Percentiles rank a stretch among this genome's conserved stretches.
These are phyloP conservation scores for Saraca asoca DNA, from an alignment of 331 rosid genomes.

Conservation along the genomic window DNA sequence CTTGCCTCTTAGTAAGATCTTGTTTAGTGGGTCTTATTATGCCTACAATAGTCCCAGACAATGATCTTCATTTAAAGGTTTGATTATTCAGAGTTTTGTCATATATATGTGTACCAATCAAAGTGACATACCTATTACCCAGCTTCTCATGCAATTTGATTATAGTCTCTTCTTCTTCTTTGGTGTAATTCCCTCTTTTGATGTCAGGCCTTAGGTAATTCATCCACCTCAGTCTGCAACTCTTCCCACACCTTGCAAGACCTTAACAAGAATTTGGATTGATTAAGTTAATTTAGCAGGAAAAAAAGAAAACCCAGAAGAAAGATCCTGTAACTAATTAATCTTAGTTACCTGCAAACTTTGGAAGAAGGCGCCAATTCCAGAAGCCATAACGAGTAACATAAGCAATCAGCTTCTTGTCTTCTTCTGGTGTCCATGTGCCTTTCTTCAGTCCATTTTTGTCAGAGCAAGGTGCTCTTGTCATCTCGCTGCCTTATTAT, in stretches of 20 bases:
- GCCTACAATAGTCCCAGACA: too few relatives aligned
- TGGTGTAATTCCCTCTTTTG: constrained; percentile 62
- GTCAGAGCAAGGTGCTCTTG: constrained; percentile 52
- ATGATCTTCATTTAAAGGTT: too few relatives aligned
- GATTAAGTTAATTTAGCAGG: too few relatives aligned
- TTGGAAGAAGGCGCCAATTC: constrained; percentile 82
- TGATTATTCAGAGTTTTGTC: too few relatives aligned
- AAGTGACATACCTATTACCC: constrained; percentile 54
- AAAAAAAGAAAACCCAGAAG: neutral
- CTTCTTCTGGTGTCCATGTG: constrained; percentile 78
- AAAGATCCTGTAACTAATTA: neutral
- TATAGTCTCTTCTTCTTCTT: constrained; percentile 67
- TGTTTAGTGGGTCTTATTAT: too few relatives aligned
- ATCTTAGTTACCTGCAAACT: constrained; percentile 55
- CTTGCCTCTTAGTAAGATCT: too few relatives aligned
- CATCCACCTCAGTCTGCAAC: constrained; percentile 72
- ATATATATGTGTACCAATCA: neutral
- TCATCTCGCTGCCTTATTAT: constrained; percentile 37
- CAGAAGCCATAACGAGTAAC: constrained; percentile 55
- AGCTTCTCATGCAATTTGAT: constrained; percentile 44
- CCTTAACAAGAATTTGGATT: constrained; percentile 30
- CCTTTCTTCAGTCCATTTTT: constrained; percentile 61
- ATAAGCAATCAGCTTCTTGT: constrained; percentile 56
- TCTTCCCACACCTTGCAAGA: constrained; percentile 65
- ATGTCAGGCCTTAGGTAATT: constrained; percentile 69